A percentile compares a stretch with the other conserved stretches of the same genome.
Evolutionary conservation across 306 rosid species (phyloP).

Genomic region (Dalbergia cochinchinensis): DNA sequence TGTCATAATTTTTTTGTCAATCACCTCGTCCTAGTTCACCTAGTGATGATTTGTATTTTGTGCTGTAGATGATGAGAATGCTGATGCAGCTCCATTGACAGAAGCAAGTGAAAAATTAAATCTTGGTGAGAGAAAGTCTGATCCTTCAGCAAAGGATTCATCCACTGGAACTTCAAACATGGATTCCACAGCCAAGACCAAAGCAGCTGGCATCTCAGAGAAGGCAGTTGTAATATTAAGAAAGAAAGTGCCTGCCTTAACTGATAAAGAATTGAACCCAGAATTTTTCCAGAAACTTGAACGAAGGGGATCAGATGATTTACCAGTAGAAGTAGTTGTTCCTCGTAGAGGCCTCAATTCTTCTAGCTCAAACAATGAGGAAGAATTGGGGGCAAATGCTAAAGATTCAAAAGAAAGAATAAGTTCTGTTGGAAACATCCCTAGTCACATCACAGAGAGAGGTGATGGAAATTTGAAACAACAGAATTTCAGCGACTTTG

Average conservation of each 20-base stretch:
- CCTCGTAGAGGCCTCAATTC: conserved; percentile 76
- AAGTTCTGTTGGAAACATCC: conserved; percentile 56
- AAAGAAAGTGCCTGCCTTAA: conserved; percentile 83
- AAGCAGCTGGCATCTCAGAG: conserved; percentile 68
- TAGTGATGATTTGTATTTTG: conserved; percentile 29
- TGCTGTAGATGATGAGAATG: conserved; percentile 62
- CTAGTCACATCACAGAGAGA: conserved; percentile 62
- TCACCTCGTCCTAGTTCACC: conserved; percentile 41
- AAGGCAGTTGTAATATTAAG: conserved; percentile 87
- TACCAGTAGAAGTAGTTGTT: conserved; percentile 93
- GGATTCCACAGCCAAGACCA: conserved; percentile 64
- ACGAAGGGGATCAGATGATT: conserved; percentile 83
- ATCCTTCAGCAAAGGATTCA: conserved; percentile 62
- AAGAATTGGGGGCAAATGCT: conserved; percentile 60
- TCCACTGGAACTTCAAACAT: conserved; percentile 62
- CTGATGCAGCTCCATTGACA: conserved; percentile 52
- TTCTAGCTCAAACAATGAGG: conserved; percentile 72
- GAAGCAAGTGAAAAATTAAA: conserved; percentile 61
- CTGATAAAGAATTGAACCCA: conserved; percentile 86
- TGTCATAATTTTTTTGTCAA: conserved; percentile 21
- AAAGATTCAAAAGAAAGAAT: conserved; percentile 63
- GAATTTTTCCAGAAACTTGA: conserved; percentile 97
- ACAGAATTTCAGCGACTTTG: conserved; percentile 61
- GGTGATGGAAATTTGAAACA: conserved; percentile 61
- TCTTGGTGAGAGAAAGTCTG: conserved; percentile 56